Evolutionary conservation across 257 asterid species (phyloP), one percentile per base, ranked within the genome.

Genomic region (Verbascum thapsus): DNA sequence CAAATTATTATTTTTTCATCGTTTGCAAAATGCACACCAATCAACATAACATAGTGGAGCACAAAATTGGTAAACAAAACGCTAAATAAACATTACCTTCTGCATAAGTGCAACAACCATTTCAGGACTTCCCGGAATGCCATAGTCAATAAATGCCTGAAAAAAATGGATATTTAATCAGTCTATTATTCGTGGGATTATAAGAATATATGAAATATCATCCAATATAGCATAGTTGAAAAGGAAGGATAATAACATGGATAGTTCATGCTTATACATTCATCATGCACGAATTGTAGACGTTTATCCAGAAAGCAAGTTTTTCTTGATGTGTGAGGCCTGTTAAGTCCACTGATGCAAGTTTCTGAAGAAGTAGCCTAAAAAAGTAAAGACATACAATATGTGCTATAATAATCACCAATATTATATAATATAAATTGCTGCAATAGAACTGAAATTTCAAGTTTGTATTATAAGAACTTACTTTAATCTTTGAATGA

Each of bases 281-380:
- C 96, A 91, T 88, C 96, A 91, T 91, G 86, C 98, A 91, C 0
- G 96, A 80, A 78, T 91, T 91, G 76, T 91, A 91, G 66, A 79
- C 78, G 76, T 91, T 91, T 72, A 91, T 88, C 98, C 98, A 91
- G 75, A 88, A 91, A 69, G 98, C 95, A 19, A 91, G 94, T 80
- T 88, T 88, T 72, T 86, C 90, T 64, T 88, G 96, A 76, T 88
- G 96, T 48, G 66, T 78, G 51, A 86, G 88, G 67, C 86, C 91
- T 61, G 79, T 78, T 74, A 91, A 70, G 68, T 81, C 79, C 16
- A 78, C 87, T 42, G 68, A 60, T 26, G 80, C 85, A 42, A 91
- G 88, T 69, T 85, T 86, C 76, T 77, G 89, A 47, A 85, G 76
- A 37, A 88, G 79, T 62, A 76, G 76, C 80, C 98, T 90, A 78